These are phyloP conservation scores for Leccinum pellstonianum DNA, from an alignment of 768 basidiomycete genomes.

Conservation along the genomic window DNA sequence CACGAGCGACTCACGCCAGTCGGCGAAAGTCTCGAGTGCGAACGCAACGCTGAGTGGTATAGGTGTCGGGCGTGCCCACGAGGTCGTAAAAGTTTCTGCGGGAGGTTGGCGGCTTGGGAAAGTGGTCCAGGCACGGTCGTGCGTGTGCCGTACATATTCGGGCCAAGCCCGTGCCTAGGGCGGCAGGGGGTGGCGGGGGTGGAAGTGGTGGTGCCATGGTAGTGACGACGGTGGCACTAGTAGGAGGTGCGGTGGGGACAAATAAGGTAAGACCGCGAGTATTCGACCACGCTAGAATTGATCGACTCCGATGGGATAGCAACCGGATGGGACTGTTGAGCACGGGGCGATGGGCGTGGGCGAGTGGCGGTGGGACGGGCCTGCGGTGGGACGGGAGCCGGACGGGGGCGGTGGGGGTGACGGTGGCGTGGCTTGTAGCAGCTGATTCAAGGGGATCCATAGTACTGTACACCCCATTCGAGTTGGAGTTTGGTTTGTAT, in stretches of 20 bases:
- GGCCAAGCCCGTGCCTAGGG: neutral
- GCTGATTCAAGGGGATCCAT: neutral
- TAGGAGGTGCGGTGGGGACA: slow-evolving; percentile 19
- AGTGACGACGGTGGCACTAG: neutral
- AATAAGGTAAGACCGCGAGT: slow-evolving; percentile 20
- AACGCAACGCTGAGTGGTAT: slow-evolving; percentile 10
- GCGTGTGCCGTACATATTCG: neutral
- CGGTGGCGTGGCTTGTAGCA: neutral
- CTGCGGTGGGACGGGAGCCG: neutral
- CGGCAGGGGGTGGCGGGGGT: neutral
- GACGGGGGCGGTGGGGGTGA: neutral
- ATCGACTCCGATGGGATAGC: slow-evolving; percentile 26
- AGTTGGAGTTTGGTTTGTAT: neutral
- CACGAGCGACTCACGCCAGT: slow-evolving; percentile 28
- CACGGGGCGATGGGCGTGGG: slow-evolving; percentile 3
- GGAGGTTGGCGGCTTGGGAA: neutral
- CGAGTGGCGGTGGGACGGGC: neutral
- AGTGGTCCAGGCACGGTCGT: neutral
- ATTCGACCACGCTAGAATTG: slow-evolving; percentile 31
- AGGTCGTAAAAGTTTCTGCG: slow-evolving; percentile 31
- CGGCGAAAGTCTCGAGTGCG: slow-evolving; percentile 10
- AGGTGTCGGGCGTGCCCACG: slow-evolving; percentile 26
- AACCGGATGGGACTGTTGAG: slow-evolving; percentile 17
- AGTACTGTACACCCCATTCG: neutral
- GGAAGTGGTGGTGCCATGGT: neutral